Base-by-base conservation (phyloP, 768 basidiomycete species). In the Xanthoconium purpureum region DNA sequence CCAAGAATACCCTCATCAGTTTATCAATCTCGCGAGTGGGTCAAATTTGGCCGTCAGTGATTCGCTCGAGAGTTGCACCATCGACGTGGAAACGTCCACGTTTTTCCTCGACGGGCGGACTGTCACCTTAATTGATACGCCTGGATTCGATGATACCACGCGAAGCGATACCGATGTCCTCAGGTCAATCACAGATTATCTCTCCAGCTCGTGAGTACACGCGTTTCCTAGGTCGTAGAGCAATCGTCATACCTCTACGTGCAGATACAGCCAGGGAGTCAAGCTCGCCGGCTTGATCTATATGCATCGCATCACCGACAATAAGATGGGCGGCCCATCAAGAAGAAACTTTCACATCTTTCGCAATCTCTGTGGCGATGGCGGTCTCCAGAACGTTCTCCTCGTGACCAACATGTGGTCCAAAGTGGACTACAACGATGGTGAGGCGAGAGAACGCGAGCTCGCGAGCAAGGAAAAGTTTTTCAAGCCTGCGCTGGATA, bases 381-480 rank as follows among this genome's bases (percentile, higher is more conserved):
- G 52, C 14, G 70, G 75, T 14, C 75, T 84, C 35, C 64, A 68
- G 39, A 80, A 77, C 51, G 78, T 84, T 29, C 70, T 80, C 10
- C 72, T 84, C 45, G 76, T 77, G 38, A 83, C 82, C 17, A 83
- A 74, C 5, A 82, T 78, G 79, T 83, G 82, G 81, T 75, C 72
- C 12, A 66, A 73, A 36, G 73, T 80, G 38, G 66, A 68, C 13
- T 54, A 50, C 12, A 63, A 68, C 8, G 57, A 74, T 3, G 79
- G 77, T 2, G 59, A 71, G 46, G 68, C 67, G 1, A 68, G 83
- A 33, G 82, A 84, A 58, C 57, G 57, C 1, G 81, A 84, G 58
- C 75, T 84, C 29, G 63, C 61, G 18, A 56, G 30, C 20, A 70
- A 73, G 32, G 68, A 68, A n/a, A 73, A 70, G 3, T 84, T 83